phyloP scores from a whole-genome alignment of 2,329 filamentous ascomycete genomes.

The Colletotrichum gloeosporioides region DNA sequence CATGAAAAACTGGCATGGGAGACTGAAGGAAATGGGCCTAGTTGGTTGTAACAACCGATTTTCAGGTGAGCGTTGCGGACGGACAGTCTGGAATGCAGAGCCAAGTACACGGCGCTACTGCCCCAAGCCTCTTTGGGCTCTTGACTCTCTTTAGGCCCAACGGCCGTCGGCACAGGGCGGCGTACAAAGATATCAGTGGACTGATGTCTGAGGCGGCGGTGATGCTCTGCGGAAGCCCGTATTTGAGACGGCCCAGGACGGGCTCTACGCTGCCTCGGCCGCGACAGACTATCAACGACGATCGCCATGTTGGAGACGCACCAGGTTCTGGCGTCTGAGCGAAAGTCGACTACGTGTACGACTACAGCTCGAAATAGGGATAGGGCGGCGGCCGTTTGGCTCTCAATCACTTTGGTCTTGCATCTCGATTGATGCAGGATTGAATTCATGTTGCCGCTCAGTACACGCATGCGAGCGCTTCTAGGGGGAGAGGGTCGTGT shows the following conservation, averaged over 20 bases:
- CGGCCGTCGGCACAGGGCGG: neutral
- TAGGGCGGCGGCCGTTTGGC: neutral
- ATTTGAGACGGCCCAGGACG: constrained; percentile 12
- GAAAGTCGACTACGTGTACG: neutral
- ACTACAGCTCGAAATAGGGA: neutral
- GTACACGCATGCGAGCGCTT: neutral
- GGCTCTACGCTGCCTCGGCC: neutral
- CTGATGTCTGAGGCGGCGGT: constrained; percentile 9
- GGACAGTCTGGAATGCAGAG: neutral
- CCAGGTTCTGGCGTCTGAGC: neutral
- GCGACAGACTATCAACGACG: neutral
- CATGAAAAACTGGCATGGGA: neutral
- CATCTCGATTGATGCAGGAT: neutral
- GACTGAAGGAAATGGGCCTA: neutral
- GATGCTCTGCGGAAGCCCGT: constrained; percentile 6
- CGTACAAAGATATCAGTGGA: neutral
- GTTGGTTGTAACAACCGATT: neutral
- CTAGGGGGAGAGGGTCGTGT: neutral
- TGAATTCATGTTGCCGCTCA: neutral
- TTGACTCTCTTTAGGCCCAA: neutral
- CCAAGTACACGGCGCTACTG: constrained; percentile 1
- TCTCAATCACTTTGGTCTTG: neutral
- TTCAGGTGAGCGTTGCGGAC: constrained; percentile 12
- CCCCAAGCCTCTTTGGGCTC: neutral
- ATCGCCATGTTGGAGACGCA: constrained; percentile 9